phyloP scores from a whole-genome alignment of 805 yeast species.

The Komagataella phaffii region DNA sequence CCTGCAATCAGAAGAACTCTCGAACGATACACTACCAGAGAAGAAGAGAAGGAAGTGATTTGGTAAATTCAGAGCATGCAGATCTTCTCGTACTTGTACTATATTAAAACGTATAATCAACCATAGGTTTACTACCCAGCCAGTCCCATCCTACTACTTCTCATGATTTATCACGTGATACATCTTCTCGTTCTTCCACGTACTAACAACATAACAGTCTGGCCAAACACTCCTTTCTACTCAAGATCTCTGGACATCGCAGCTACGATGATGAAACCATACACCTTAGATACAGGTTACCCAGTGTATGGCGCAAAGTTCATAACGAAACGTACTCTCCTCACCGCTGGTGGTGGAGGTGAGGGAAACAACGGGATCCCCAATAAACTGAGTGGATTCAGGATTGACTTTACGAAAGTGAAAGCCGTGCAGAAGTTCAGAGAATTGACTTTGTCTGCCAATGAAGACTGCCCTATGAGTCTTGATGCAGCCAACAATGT shows the following conservation, averaged over 20 bases:
- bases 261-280: neutral
- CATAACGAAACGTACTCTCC: conserved; percentile 39
- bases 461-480: conserved; percentile 85
- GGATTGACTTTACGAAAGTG: conserved; percentile 21
- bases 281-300: conserved; percentile 27
- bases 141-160: neutral
- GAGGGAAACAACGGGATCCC: conserved; percentile 85
- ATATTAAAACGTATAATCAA: neutral
- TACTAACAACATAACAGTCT: neutral
- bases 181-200: neutral
- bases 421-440: conserved; percentile 40
- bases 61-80: neutral
- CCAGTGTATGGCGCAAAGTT: conserved; percentile 78
- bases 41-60: neutral
- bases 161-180: neutral
- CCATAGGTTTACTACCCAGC: neutral
- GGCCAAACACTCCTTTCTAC: neutral
- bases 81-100: neutral
- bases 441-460: conserved; percentile 39
- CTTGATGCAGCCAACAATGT: conserved; percentile 41
- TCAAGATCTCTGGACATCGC: neutral
- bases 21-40: neutral
- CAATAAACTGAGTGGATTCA: conserved; percentile 62
- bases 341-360: conserved; percentile 93
- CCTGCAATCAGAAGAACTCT: neutral